Conservation (phyloP, 208 protist species). For the Tritrichomonas musculus region DNA sequence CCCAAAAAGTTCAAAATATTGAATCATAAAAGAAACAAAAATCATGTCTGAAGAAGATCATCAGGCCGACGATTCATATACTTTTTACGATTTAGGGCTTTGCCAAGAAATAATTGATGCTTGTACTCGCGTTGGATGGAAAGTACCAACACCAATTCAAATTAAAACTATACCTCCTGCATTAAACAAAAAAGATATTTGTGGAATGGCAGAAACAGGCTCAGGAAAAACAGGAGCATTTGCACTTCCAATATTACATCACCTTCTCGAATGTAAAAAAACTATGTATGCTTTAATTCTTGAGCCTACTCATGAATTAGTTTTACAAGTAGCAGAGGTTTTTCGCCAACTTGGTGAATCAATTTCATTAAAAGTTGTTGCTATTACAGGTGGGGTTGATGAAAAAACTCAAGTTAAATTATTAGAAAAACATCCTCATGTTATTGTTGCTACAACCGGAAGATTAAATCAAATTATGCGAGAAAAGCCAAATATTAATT, state of each 20-base stretch:
- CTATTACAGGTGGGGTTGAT: slow-evolving; percentile 4
- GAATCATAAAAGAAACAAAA: no score
- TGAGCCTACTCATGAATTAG: slow-evolving; percentile 3
- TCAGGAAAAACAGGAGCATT: slow-evolving; percentile 54
- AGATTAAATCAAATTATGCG: background rate
- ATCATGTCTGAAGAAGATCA: no score
- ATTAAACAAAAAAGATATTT: slow-evolving; percentile 65
- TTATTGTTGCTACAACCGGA: slow-evolving; percentile 12
- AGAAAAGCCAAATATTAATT: background rate
- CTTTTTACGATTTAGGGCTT: background rate
- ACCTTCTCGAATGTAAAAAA: background rate
- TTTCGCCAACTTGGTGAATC: background rate
- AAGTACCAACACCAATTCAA: background rate
- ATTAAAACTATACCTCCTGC: slow-evolving; percentile 55
- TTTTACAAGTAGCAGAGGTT: background rate
- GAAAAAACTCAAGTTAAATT: background rate
- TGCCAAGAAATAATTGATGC: background rate
- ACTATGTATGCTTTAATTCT: background rate
- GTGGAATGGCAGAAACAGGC: slow-evolving; percentile 58
- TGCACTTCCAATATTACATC: slow-evolving; percentile 40
- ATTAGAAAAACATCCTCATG: background rate
- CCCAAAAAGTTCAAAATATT: no score
- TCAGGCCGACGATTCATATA: background rate
- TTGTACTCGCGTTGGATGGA: background rate
- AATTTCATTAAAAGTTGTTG: background rate